These are phyloP conservation scores for Leishmania turanica DNA, from an alignment of 208 protist species.

Conservation along the genomic window DNA sequence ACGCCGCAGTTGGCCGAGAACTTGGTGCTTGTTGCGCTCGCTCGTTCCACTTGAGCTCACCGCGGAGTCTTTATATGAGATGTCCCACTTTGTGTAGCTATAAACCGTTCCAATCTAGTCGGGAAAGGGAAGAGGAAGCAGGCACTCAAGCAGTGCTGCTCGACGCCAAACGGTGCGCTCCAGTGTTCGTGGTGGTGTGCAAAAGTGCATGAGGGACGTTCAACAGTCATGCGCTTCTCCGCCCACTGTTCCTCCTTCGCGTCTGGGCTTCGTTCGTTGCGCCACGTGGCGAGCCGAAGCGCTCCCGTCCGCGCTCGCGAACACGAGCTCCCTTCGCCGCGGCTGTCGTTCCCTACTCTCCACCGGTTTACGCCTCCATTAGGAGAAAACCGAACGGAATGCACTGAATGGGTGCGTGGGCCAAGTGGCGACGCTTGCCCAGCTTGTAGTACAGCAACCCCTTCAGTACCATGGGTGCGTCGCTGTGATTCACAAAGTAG, in stretches of 20 bases:
- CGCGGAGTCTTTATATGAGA: neutral
- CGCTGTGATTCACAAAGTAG: conserved; percentile 56
- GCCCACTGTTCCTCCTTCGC: neutral
- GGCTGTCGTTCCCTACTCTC: neutral
- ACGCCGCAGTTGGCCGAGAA: neutral
- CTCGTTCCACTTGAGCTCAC: neutral
- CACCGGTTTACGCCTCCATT: conserved; percentile 29
- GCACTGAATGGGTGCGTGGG: conserved; percentile 43
- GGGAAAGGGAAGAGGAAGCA: neutral
- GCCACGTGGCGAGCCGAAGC: neutral
- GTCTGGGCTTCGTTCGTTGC: neutral
- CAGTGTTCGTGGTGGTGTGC: neutral
- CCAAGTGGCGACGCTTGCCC: conserved; percentile 29
- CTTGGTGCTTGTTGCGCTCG: neutral
- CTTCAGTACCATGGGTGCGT: conserved; percentile 71
- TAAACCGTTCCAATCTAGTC: neutral
- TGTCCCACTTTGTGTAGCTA: neutral
- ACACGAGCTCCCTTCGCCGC: neutral
- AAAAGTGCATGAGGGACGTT: neutral
- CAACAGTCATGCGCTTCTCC: neutral
- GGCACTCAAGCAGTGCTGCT: neutral
- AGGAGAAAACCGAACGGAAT: conserved; percentile 71
- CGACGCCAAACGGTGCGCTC: neutral
- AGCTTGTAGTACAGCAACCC: conserved; percentile 80
- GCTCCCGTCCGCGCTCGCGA: neutral